Base-by-base conservation (phyloP, 2,329 filamentous ascomycete species). In the Hypoxylon sp. region DNA sequence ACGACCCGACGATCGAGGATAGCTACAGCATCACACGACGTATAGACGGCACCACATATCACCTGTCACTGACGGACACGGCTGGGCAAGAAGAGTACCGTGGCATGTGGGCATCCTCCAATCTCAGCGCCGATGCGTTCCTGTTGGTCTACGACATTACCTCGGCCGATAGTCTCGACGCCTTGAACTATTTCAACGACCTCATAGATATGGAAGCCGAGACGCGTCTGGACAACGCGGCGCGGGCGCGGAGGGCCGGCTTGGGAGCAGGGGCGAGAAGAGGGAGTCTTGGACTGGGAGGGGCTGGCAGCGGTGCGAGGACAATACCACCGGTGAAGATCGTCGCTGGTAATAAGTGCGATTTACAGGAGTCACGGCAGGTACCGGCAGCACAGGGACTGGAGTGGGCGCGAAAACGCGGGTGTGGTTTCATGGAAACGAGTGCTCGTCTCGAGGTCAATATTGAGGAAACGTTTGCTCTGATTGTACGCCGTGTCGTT, bases 71-170 rank as follows among this genome's bases (percentile, higher is more conserved):
- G 54, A 95, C 92, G 66, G 93, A 96, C 83, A 95, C 93, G 0
- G 93, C 93, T 27, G 93, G 93, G n/a, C 93, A 96, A 79, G 93
- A 96, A 81, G 93, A 96, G 82, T 96, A 96, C 82, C 91, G 93
- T 72, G 91, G 92, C 74, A 92, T 96, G 84, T 96, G 93, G 93
- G 92, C 92, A 1, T 86, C 89, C 35, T 90, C 90, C 24, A 95
- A 94, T 79, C 87, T 95, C 15, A 87, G 88, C 77, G 91, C 91
- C 68, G 93, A 96, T 78, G 93, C 92, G 70, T 96, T 95, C 82
- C 85, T 96, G 21, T 87, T 96, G 74, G 93, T 96, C 73, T 96
- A 96, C 86, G 93, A 96, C 82, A 95, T 96, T 80, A 96, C 93
- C 1, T 88, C 87, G 47, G 79, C 81, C 65, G 85, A 88, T 75